Evolutionary conservation across 2,329 filamentous ascomycete genomes (phyloP), one percentile per base, ranked within the genome.

Genomic region (Nemania serpens): DNA sequence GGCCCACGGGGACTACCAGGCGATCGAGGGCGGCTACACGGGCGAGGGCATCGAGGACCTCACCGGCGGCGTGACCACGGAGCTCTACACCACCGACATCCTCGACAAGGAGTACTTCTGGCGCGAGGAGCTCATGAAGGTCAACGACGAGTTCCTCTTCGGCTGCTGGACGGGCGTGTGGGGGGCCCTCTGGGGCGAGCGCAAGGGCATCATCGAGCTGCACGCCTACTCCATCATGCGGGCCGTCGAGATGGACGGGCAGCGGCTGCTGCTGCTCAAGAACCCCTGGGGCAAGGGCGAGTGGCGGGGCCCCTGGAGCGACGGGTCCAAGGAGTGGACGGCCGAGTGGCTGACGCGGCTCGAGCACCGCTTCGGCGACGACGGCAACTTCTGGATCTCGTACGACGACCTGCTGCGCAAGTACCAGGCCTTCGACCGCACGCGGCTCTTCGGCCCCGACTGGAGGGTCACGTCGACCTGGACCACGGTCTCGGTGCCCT

Each of bases 301-400:
- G 75, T 95, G 91, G 91, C 89, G 85, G 33, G 91, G 91, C 1
- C 81, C 90, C 1, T 95, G 91, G 91, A 88, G 85, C 3, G 91
- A 95, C 70, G 91, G 91, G 0, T 91, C 89, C 6, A 90, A 91
- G 69, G 88, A 94, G 74, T 96, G 91, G 91, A 94, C 90, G 1
- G 81, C 90, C 0, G 88, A 93, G 66, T 91, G 89, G 84, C 87
- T 94, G 75, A 77, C 86, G 61, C 87, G 88, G 68, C 81, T 95
- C 0, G 81, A 83, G 47, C 90, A 93, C 71, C 86, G 84, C 43
- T 93, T 93, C 67, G 90, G 90, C 41, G 88, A 91, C 66, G 90
- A 93, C 67, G 90, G 90, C 22, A 85, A 82, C 47, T 86, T 85
- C 63, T 85, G 83, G 83, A 86, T 85, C 68, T 78, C 81, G 2